Base-by-base conservation (phyloP, 164 flowering plant species). In the Buxus sempervirens region DNA sequence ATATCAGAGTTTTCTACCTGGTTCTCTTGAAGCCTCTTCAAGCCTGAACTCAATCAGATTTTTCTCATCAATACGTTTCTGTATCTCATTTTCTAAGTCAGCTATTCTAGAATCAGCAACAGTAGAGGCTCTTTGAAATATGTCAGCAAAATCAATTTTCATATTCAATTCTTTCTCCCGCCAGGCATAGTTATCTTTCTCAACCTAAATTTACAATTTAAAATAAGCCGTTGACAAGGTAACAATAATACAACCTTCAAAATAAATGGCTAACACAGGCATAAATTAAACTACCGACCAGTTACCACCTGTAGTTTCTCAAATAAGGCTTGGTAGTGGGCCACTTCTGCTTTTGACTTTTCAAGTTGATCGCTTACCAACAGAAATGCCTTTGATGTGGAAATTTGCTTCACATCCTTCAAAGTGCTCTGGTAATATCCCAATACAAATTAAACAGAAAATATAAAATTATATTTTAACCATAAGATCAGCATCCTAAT, bases 281-380 rank as follows among this genome's bases (percentile, higher is more conserved):
- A 78, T 71, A 72, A 70, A 76, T 65, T 63, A 66, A 81, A 74
- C 80, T 79, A 83, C 82, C 81, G 67, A 81, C 82, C 85, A 81
- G 80, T 80, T 77, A 84, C 88, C 84, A 96, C 98, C 99, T 96
- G 98, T 74, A 90, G 86, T 88, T 91, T 93, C 82, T 88, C 90
- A 59, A 66, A 79, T 62, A 79, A 54, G 25, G 80, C 83, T 73
- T 84, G 93, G 68, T 81, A 86, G 41, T 79, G 81, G 49, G 54
- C 59, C 59, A 91, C 82, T 74, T 90, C 93, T 55, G 85, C 81
- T 80, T 88, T 96, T 56, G 93, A 88, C 73, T 82, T 88, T 45
- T 83, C 88, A 68, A 96, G 82, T 73, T 86, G 90, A 73, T 88
- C 91, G 66, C 72, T 83, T 51, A 83, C 75, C 70, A 84, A 69